phyloP scores from a whole-genome alignment of 2,329 filamentous ascomycete genomes.

The Colletotrichum lini region DNA sequence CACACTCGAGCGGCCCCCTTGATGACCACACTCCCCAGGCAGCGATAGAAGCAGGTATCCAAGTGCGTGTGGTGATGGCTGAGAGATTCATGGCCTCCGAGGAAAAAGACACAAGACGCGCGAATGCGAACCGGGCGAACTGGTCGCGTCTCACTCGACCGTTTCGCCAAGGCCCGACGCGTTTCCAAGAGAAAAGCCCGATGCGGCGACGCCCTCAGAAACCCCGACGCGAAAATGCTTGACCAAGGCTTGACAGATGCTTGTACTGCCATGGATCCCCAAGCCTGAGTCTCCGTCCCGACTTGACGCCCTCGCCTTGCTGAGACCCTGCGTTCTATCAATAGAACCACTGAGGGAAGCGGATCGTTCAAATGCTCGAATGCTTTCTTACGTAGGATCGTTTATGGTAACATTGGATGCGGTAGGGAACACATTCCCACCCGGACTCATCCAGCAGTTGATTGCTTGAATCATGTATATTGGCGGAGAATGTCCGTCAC shows the following conservation, averaged over 20 bases:
- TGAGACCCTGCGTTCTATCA: not conserved
- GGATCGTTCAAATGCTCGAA: not conserved
- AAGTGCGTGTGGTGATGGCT: not conserved
- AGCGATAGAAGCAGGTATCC: not conserved
- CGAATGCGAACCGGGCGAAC: not conserved
- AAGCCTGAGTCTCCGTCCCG: not conserved
- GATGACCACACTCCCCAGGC: not conserved
- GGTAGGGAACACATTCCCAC: not conserved
- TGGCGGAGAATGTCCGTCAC: not conserved
- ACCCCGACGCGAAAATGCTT: not conserved
- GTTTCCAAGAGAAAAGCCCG: not conserved
- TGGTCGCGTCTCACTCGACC: slow-evolving; percentile 23
- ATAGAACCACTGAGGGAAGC: not conserved
- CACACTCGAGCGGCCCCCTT: not conserved
- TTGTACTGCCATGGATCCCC: not conserved
- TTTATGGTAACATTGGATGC: not conserved
- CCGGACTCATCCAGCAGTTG: not conserved
- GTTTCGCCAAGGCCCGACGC: slow-evolving; percentile 26
- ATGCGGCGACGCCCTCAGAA: slow-evolving; percentile 5
- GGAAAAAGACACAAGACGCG: not conserved
- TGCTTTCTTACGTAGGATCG: not conserved
- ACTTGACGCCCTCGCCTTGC: not conserved
- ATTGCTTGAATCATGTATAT: not conserved
- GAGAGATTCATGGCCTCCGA: slow-evolving; percentile 17
- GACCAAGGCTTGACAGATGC: not conserved